phyloP scores from a whole-genome alignment of 2,329 filamentous ascomycete genomes.

The Pestalotiopsis sp. region DNA sequence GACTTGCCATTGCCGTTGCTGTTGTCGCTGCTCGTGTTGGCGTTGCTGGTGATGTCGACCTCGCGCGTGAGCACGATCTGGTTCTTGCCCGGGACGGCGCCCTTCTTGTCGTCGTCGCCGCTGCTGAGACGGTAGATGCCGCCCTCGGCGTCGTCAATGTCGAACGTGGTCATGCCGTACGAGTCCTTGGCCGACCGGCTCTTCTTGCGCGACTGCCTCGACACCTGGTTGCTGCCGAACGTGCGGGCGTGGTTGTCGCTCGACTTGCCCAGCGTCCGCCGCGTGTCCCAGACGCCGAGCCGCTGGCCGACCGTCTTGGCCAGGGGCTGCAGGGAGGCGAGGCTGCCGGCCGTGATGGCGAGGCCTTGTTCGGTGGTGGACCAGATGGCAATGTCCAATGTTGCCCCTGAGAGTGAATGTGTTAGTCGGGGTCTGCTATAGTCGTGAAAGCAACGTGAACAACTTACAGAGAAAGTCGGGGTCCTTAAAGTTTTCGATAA shows the following conservation, averaged over 20 bases:
- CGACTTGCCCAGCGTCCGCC: background rate
- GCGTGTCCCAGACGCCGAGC: conserved; percentile 21
- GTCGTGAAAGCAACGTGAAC: background rate
- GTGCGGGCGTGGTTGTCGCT: background rate
- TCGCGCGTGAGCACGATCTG: conserved; percentile 6
- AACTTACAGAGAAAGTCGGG: conserved; percentile 46
- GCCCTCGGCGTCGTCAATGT: background rate
- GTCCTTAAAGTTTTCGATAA: conserved; percentile 37
- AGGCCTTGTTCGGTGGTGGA: conserved; percentile 49
- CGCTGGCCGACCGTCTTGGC: conserved; percentile 28
- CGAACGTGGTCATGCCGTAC: conserved; percentile 9
- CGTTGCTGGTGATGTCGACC: background rate
- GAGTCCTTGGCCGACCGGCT: conserved; percentile 7
- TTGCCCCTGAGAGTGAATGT: conserved; percentile 31
- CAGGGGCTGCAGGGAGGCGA: conserved; percentile 50
- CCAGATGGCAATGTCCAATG: conserved; percentile 49
- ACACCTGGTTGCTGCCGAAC: background rate
- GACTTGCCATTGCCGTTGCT: background rate
- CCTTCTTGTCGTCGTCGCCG: background rate
- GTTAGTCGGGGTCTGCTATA: conserved; percentile 3
- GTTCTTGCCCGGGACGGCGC: background rate
- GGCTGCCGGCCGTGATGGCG: conserved; percentile 49
- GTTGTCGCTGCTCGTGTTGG: background rate
- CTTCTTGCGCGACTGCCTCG: conserved; percentile 1
- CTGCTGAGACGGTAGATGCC: background rate